Conservation (phyloP, 2,329 filamentous ascomycete species). For the Pseudogymnoascus destructans region DNA sequence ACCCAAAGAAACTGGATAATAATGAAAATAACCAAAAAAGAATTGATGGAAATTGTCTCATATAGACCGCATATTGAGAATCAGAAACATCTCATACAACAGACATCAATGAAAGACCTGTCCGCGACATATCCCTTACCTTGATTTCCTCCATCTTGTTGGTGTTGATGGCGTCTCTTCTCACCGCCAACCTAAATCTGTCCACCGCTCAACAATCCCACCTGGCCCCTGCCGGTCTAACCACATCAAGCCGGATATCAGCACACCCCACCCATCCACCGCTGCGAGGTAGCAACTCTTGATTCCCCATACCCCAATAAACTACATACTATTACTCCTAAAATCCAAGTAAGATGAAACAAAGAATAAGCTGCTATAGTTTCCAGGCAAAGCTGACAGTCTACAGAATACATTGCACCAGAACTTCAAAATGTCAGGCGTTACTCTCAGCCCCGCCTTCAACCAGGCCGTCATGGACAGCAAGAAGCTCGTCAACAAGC, state of each 20-base stretch:
- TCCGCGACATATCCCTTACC: neutral
- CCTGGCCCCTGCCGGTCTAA: neutral
- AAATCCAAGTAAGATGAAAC: neutral
- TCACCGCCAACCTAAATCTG: neutral
- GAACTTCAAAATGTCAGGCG: neutral
- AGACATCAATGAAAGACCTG: neutral
- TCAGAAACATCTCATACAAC: neutral
- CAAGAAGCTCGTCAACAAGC: constrained; percentile 55
- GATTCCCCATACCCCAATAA: neutral
- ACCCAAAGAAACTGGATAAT: neutral
- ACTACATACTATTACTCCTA: neutral
- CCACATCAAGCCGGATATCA: neutral
- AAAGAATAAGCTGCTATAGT: neutral
- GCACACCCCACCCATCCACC: constrained; percentile 6
- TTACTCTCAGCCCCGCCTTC: constrained; percentile 28
- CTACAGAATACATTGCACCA: neutral
- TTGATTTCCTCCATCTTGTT: neutral
- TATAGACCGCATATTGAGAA: neutral
- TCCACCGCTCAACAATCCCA: constrained; percentile 5
- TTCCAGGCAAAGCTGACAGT: neutral
- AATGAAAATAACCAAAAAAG: neutral
- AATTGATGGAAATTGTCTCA: neutral
- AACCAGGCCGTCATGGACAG: constrained; percentile 46
- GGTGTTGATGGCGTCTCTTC: neutral
- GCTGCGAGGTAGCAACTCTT: neutral